These are phyloP conservation scores for Cryptosporidium andersoni DNA, from an alignment of 169 alveolate species.

Conservation along the genomic window DNA sequence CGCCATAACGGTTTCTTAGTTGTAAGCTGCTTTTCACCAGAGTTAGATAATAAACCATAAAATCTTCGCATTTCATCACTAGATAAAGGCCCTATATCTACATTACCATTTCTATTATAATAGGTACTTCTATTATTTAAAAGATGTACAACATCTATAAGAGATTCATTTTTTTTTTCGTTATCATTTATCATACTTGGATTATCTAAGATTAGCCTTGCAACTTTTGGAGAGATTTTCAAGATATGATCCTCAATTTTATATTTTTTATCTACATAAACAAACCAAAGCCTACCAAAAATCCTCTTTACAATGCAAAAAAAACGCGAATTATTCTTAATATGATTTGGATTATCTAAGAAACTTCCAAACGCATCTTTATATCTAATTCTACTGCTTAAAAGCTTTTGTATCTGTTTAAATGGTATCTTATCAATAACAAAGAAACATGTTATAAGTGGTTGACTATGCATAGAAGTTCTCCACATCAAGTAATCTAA, in stretches of 20 bases:
- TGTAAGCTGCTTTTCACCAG: conserved; percentile 17
- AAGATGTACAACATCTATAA: background rate
- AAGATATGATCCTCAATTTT: conserved; percentile 16
- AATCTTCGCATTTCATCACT: conserved; percentile 16
- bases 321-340: conserved; percentile 30
- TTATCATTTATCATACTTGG: conserved; percentile 34
- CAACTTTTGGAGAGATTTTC: conserved; percentile 26
- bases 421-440: conserved; percentile 17
- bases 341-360: background rate
- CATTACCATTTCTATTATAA: background rate
- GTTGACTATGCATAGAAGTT: conserved; percentile 30
- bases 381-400: conserved; percentile 30
- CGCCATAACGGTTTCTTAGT: conserved; percentile 62
- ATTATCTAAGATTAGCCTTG: conserved; percentile 24
- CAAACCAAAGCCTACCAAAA: conserved; percentile 51
- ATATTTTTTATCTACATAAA: conserved; percentile 7
- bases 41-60: conserved; percentile 17
- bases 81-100: background rate
- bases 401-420: background rate
- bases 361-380: conserved; percentile 33
- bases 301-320: conserved; percentile 48
- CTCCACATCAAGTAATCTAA: conserved; percentile 62
- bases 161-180: conserved; percentile 3
- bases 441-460: conserved; percentile 61
- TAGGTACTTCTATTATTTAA: background rate